Conservation (phyloP, 805 yeast genomes). For the Teunomyces funiuensis region DNA sequence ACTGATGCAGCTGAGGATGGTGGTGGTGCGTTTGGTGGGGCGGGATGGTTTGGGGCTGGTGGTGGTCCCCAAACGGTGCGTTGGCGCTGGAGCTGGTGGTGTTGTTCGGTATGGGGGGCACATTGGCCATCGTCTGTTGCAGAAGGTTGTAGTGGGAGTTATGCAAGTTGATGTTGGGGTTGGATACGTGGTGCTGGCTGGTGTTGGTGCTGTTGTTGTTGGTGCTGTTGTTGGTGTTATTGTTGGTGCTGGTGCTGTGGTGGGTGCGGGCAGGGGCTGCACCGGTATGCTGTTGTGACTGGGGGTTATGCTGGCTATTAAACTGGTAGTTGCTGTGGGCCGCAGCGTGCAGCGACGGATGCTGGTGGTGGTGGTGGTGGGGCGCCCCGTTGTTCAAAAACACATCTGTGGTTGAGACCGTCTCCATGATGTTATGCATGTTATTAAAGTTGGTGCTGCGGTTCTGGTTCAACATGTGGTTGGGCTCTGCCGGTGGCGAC, state of each 20-base stretch:
- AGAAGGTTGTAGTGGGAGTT: slow-evolving; percentile 22
- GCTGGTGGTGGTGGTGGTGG: slow-evolving; percentile 13
- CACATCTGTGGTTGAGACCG: slow-evolving; percentile 91
- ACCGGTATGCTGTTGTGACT: slow-evolving; percentile 16
- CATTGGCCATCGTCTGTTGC: slow-evolving; percentile 16
- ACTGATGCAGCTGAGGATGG: slow-evolving; percentile 12
- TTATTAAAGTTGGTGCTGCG: slow-evolving; percentile 37
- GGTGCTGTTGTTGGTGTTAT: neutral
- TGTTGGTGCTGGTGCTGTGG: slow-evolving; percentile 5
- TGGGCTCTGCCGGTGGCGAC: slow-evolving; percentile 45
- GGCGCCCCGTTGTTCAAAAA: slow-evolving; percentile 52
- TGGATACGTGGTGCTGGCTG: slow-evolving; percentile 6
- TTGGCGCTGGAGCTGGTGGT: slow-evolving; percentile 3
- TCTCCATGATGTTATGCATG: slow-evolving; percentile 69
- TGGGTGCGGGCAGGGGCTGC: slow-evolving; percentile 14
- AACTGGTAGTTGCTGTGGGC: slow-evolving; percentile 10
- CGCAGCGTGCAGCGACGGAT: no score
- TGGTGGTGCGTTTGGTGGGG: slow-evolving; percentile 19
- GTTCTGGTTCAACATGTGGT: slow-evolving; percentile 29
- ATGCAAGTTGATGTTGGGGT: slow-evolving; percentile 19
- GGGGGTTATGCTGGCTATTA: slow-evolving; percentile 7
- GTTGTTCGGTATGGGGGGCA: slow-evolving; percentile 10
- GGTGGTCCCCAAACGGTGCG: no score
- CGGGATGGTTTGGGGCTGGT: slow-evolving; percentile 8
- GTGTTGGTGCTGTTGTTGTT: neutral